Conservation (phyloP, 2,329 filamentous ascomycete genomes). For the Paraphaeosphaeria sporulosa region DNA sequence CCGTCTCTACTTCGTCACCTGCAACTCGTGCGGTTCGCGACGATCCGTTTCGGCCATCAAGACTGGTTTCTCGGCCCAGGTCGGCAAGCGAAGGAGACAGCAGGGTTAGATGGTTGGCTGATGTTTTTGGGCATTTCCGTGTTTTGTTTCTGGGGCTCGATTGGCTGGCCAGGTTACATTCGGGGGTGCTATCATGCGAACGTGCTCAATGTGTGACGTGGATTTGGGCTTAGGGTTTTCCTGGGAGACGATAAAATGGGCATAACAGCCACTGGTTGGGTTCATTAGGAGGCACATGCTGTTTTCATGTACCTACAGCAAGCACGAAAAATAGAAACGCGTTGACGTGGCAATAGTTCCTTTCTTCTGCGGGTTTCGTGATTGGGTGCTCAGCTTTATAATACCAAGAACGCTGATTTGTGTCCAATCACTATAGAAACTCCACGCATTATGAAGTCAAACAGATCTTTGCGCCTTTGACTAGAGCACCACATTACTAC, state of each 20-base stretch:
- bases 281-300: slow-evolving; percentile 4
- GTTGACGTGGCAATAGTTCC: neutral
- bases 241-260: slow-evolving; percentile 8
- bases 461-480: too few relatives aligned
- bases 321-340: neutral
- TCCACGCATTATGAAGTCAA: too few relatives aligned
- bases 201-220: neutral
- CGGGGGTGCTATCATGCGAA: neutral
- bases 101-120: slow-evolving; percentile 68
- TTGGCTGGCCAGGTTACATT: neutral
- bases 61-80: slow-evolving; percentile 99
- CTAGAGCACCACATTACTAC: too few relatives aligned
- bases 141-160: slow-evolving; percentile 3
- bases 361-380: neutral
- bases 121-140: slow-evolving; percentile 5
- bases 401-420: too few relatives aligned
- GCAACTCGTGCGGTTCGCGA: slow-evolving; percentile 73
- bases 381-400: neutral
- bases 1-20: slow-evolving; percentile 97
- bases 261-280: slow-evolving; percentile 3
- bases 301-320: slow-evolving; percentile 12
- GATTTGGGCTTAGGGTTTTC: neutral
- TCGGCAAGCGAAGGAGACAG: slow-evolving; percentile 98
- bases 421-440: too few relatives aligned
- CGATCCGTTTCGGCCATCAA: slow-evolving; percentile 97